Evolutionary conservation across 1,284 basidiomycete genomes (phyloP).

Genomic region (Grifola frondosa): DNA sequence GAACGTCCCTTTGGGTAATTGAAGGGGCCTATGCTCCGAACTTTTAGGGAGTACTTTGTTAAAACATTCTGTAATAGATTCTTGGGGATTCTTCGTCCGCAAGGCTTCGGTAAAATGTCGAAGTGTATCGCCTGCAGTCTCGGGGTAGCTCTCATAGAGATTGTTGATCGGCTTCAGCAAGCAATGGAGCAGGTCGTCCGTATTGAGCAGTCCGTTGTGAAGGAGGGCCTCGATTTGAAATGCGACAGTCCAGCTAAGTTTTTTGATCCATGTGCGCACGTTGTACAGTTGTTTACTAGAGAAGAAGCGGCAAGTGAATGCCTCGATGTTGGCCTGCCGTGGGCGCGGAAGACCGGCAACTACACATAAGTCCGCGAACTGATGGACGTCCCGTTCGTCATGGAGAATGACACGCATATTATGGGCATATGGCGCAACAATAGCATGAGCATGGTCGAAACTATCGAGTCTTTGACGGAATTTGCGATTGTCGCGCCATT

Average conservation of each 20-base stretch:
- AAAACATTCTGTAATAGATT: constrained; percentile 53
- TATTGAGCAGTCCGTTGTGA: constrained; percentile 56
- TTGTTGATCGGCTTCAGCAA: constrained; percentile 43
- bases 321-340: constrained; percentile 41
- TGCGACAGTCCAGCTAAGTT: constrained; percentile 56
- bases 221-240: constrained; percentile 72
- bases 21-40: constrained; percentile 11
- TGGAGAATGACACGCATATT: constrained; percentile 62
- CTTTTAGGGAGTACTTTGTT: constrained; percentile 28
- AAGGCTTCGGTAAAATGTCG: constrained; percentile 50
- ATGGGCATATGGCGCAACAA: constrained; percentile 62
- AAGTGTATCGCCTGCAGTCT: constrained; percentile 45
- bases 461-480: constrained; percentile 55
- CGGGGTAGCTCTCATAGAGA: constrained; percentile 35
- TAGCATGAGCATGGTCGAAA: constrained; percentile 51
- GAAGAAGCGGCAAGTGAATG: constrained; percentile 51
- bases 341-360: constrained; percentile 47
- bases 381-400: constrained; percentile 39
- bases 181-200: constrained; percentile 47
- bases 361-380: constrained; percentile 53
- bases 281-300: constrained; percentile 42
- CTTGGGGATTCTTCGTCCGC: constrained; percentile 37
- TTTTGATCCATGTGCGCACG: constrained; percentile 42
- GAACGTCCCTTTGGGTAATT: constrained; percentile 38
- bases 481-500: constrained; percentile 39